Conservation (phyloP, 331 rosid species). For the Arachis monticola region DNA sequence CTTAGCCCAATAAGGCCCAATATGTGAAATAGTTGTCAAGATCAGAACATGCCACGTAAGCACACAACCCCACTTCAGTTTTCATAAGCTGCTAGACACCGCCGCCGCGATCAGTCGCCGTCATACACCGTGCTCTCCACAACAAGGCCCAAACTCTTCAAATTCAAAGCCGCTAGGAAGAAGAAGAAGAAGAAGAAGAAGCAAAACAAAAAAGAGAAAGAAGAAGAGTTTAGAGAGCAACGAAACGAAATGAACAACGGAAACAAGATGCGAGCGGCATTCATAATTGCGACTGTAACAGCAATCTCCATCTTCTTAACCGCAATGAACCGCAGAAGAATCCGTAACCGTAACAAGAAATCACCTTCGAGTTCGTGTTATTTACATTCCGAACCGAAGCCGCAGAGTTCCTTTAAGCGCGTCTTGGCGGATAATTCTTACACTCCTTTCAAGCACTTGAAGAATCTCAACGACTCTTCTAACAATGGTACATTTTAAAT, state of each 20-base stretch:
- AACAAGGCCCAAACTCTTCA: constrained; percentile 13
- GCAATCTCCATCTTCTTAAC: constrained; percentile 61
- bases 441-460: constrained; percentile 71
- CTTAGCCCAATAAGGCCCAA: constrained; percentile 8
- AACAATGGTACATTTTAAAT: constrained; percentile 40
- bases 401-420: constrained; percentile 73
- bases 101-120: constrained; percentile 46
- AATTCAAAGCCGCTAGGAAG: constrained; percentile 2
- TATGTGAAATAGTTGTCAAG: neutral
- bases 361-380: constrained; percentile 57
- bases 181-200: neutral
- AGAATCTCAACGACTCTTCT: constrained; percentile 44
- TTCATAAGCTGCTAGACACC: neutral
- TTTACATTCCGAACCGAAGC: constrained; percentile 67
- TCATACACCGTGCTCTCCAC: constrained; percentile 23
- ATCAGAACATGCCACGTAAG: neutral
- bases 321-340: constrained; percentile 47
- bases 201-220: neutral
- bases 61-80: neutral
- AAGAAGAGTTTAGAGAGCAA: neutral
- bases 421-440: constrained; percentile 80
- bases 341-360: constrained; percentile 42
- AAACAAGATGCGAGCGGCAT: constrained; percentile 47
- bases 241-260: constrained; percentile 45
- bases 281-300: constrained; percentile 56